Evolutionary conservation across 768 basidiomycete species (phyloP), one percentile per base, ranked within the genome.

Genomic region (Amanita thiersii): DNA sequence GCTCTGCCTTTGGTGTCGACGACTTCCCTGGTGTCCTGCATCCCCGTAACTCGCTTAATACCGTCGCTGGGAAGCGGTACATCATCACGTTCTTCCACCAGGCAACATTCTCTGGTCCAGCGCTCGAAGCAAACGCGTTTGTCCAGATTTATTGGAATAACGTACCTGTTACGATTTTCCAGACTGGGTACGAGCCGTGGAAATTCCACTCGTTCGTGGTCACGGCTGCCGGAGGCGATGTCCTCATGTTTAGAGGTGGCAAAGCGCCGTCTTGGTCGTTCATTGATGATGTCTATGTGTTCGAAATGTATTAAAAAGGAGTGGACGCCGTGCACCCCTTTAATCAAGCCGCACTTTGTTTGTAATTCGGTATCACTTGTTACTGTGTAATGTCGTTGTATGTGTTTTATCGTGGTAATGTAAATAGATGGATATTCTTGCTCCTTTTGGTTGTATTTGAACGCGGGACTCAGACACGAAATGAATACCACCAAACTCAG

Each of bases 231-330:
- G 66, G 68, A 11, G 58, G 52, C 18, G 68, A 70, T 45, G 49
- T 55, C 10, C 53, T 70, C 30, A 56, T 62, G 0, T 64, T 70
- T 56, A 57, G 55, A 30, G 72, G 72, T 17, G 70, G 70, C 1
- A 53, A 50, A 10, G 69, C 70, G 7, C 72, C 72, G 4, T 66
- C 69, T 7, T 73, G 67, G 66, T 62, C 63, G 10, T 73, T 72
- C 56, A 56, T 73, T 39, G 72, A 73, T 51, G 69, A 72, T 48
- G 48, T 70, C 10, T 44, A 37, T 25, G 19, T 44, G 17, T 44
- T 44, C 18, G 17, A 38, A 30, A 9, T 30, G n/a, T n/a, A n/a
- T n/a, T n/a, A n/a, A n/a, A n/a, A n/a, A n/a, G n/a, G n/a, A n/a
- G n/a, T n/a, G n/a, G n/a, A n/a, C n/a, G n/a, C n/a, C n/a, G n/a